Conservation (phyloP, 352 stramenopile species). For the Albugo candida region DNA sequence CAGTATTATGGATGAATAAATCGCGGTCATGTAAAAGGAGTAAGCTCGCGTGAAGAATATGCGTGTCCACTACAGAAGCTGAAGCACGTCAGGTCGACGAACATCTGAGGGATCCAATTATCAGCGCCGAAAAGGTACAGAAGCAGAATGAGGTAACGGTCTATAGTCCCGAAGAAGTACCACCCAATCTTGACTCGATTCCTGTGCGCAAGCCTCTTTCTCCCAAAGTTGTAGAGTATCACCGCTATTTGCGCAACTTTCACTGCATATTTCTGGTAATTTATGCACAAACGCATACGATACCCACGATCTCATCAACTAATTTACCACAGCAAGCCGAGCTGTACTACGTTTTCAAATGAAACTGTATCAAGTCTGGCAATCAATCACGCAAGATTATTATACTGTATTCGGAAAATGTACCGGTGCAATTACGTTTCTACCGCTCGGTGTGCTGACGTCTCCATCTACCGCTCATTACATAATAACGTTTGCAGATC, state of each 20-base stretch:
- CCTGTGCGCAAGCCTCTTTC: too few species aligned
- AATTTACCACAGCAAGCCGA: too few species aligned
- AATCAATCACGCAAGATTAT: conserved; percentile 76
- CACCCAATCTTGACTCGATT: not conserved
- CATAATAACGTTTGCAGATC: conserved; percentile 54
- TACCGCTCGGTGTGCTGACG: conserved; percentile 13
- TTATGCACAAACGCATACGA: conserved; percentile 33
- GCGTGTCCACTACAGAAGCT: conserved; percentile 1
- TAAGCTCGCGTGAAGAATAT: too few species aligned
- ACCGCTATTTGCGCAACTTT: conserved; percentile 41
- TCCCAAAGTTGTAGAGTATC: conserved; percentile 33
- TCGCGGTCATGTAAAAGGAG: too few species aligned
- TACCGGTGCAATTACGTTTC: conserved; percentile 13
- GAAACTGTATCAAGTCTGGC: conserved; percentile 69
- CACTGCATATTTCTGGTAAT: conserved; percentile 55
- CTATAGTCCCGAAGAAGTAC: conserved; percentile 9
- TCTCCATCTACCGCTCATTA: conserved; percentile 42
- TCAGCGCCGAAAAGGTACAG: not conserved
- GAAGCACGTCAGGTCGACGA: too few species aligned
- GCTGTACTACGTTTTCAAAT: too few species aligned
- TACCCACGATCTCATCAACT: too few species aligned
- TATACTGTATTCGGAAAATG: conserved; percentile 55
- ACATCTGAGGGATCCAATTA: not conserved
- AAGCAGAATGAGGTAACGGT: not conserved
- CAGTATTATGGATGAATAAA: too few species aligned